These are phyloP conservation scores for Solioccasus polychromus DNA, from an alignment of 768 basidiomycete genomes.

Conservation along the genomic window DNA sequence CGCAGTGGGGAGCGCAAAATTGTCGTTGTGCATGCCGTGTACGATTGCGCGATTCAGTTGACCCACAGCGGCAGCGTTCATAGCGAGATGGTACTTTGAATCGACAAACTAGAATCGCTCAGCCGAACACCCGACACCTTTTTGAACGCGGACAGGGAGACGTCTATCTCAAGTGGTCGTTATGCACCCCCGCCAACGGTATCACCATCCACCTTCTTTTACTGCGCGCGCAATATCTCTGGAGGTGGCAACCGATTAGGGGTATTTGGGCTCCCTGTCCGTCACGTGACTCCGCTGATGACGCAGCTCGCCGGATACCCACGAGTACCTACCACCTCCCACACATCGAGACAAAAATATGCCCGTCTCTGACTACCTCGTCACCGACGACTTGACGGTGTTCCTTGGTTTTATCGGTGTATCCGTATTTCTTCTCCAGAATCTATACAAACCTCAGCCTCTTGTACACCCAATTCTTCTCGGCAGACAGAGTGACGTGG, in stretches of 20 bases:
- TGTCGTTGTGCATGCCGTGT: conserved; percentile 47
- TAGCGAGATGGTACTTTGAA: conserved; percentile 50
- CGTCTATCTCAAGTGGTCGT: conserved; percentile 65
- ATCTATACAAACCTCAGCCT: conserved; percentile 76
- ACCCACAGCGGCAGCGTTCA: conserved; percentile 40
- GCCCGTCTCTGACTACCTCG: conserved; percentile 54
- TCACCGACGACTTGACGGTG: conserved; percentile 78
- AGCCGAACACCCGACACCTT: conserved; percentile 61
- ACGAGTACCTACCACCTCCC: neutral
- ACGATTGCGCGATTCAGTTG: conserved; percentile 56
- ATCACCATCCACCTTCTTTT: too few species aligned
- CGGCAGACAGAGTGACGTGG: conserved; percentile 88
- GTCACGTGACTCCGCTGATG: too few species aligned
- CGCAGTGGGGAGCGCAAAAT: conserved; percentile 58
- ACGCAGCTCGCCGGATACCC: neutral
- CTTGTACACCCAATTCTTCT: conserved; percentile 93
- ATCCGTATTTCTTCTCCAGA: conserved; percentile 73
- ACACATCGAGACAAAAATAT: conserved; percentile 24
- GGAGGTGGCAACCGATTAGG: too few species aligned
- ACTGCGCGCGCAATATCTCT: too few species aligned
- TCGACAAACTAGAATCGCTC: conserved; percentile 44
- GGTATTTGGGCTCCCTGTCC: too few species aligned
- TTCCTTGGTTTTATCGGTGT: conserved; percentile 73
- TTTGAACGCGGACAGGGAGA: conserved; percentile 78
- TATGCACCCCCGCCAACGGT: conserved; percentile 84